Percentiles rank a stretch among this genome's conserved stretches.
Conservation (phyloP, 441 rosid genomes). For the Populus hybrid region DNA sequence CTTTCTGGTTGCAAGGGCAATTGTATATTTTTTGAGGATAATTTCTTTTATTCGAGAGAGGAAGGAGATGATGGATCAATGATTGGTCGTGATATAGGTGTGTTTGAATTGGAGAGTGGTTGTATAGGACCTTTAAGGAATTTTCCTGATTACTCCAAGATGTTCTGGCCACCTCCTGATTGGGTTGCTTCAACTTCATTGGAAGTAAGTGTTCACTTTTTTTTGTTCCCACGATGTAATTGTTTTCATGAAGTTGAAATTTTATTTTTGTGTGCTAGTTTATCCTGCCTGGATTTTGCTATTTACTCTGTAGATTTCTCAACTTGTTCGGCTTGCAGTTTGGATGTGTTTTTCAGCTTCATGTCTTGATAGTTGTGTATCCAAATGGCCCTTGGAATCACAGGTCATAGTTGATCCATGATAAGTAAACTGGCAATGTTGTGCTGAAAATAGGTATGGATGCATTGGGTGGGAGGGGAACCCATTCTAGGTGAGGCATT, state of each 20-base stretch:
- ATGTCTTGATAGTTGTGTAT: background rate
- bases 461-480: background rate
- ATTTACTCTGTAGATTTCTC: background rate
- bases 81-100: conserved; percentile 50
- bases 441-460: background rate
- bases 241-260: background rate
- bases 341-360: background rate
- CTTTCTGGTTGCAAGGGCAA: conserved; percentile 49
- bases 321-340: background rate
- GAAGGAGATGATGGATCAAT: conserved; percentile 15
- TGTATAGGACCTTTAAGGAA: conserved; percentile 46
- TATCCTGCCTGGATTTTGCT: background rate
- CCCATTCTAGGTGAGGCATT: background rate
- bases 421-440: background rate
- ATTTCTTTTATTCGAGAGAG: conserved; percentile 39
- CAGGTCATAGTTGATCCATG: background rate
- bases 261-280: background rate
- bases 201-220: conserved; percentile 43
- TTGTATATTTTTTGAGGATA: conserved; percentile 57
- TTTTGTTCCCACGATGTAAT: background rate
- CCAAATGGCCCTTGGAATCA: background rate
- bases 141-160: conserved; percentile 43
- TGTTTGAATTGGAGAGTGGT: conserved; percentile 64
- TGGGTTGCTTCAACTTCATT: conserved; percentile 43
- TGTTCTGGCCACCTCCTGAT: conserved; percentile 85